Base-by-base conservation (phyloP, 139 green algal species). In the Bryopsis sp. region DNA sequence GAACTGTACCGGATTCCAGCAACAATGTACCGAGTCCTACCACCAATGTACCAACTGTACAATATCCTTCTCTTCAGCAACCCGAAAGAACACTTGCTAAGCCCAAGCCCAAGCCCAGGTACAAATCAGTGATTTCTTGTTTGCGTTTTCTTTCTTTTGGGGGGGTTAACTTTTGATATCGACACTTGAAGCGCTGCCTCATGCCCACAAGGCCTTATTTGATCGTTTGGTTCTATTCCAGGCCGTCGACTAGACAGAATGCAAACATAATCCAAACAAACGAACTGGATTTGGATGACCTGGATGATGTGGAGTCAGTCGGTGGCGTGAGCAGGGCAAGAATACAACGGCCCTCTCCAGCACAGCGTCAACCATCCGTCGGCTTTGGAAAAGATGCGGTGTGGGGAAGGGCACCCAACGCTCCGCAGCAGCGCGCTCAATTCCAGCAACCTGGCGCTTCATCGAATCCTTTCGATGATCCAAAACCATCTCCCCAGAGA, bases 251-350 rank as follows among this genome's bases (percentile, higher is more conserved):
- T 36, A 61, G 33, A 7, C n/a, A 26, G 6, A 36, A 24, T 36
- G 50, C 39, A 46, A 33, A 65, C 28, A 33, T 65, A 6, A 65
- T 65, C 31, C 24, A 65, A 5, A 65, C 58, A 22, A 65, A 31
- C 4, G 3, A 47, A 7, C 24, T 65, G 31, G 58, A 65, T 39
- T 65, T 65, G 8, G 58, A 65, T 39, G 58, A 65, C 24, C 31
- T 65, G 29, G 58, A 65, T n/a, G n/a, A n/a, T n/a, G n/a, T n/a
- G n/a, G n/a, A n/a, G n/a, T n/a, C n/a, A n/a, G n/a, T n/a, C n/a
- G n/a, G n/a, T n/a, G n/a, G n/a, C n/a, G n/a, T n/a, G n/a, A n/a
- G n/a, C n/a, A n/a, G n/a, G n/a, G n/a, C n/a, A n/a, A n/a, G n/a
- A n/a, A n/a, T n/a, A n/a, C n/a, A n/a, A n/a, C n/a, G n/a, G n/a